These are phyloP conservation scores for Aspergillus brasiliensis DNA, from an alignment of 2,329 filamentous ascomycete genomes.

Conservation along the genomic window DNA sequence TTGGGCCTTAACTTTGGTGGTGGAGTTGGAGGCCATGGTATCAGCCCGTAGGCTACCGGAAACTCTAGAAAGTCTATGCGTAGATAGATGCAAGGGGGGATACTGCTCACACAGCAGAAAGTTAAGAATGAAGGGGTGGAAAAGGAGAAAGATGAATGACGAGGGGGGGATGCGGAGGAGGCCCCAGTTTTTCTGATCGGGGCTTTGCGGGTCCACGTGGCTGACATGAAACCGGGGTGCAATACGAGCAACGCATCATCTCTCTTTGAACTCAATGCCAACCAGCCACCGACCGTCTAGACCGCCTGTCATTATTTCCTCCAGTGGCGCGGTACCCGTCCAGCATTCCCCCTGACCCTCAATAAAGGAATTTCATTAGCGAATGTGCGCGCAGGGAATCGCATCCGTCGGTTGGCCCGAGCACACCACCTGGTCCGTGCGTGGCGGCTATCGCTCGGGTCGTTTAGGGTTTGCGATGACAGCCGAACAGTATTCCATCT, in stretches of 20 bases:
- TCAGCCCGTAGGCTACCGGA: background rate
- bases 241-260: background rate
- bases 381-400: too few species aligned
- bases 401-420: too few species aligned
- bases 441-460: too few species aligned
- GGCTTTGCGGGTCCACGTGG: background rate
- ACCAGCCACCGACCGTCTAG: background rate
- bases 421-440: too few species aligned
- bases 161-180: constrained; percentile 1
- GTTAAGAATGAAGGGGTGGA: background rate
- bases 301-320: background rate
- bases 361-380: too few species aligned
- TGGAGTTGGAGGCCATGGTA: constrained; percentile 26
- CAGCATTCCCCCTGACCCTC: too few species aligned
- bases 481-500: too few species aligned
- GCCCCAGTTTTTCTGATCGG: background rate
- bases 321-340: too few species aligned
- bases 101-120: background rate
- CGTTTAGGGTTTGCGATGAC: too few species aligned
- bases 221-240: too few species aligned
- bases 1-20: constrained; percentile 49
- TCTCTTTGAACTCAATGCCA: background rate
- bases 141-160: background rate
- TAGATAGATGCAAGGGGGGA: background rate
- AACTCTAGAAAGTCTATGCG: background rate